Evolutionary conservation across 495 filamentous ascomycete genomes (phyloP), one percentile per base, ranked within the genome.

Genomic region (Acidomyces sp.): DNA sequence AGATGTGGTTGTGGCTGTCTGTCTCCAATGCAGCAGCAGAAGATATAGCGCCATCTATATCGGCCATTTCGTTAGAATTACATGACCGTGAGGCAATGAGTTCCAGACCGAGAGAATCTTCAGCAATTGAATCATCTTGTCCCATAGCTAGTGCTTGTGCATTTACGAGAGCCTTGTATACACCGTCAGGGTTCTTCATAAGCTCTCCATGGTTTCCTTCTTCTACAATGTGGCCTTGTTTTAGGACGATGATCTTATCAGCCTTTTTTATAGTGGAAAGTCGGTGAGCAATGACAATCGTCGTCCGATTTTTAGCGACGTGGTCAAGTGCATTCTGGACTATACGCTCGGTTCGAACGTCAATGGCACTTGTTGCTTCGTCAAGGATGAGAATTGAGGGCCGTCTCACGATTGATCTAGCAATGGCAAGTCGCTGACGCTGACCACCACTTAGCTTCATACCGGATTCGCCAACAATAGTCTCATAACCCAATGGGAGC

Each of bases 321-420:
- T 25, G 30, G 18, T 54, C 21, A 6, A 59, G 48, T 16, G 56
- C 56, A 25, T 41, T 26, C 37, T 59, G 56, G 12, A 59, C 51
- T 20, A 48, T 35, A 23, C 30, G 27, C 37, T 59, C 56, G 11
- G 51, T 40, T 1, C 46, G 40, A n/a, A 46, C 34, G 36, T 59
- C 56, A 3, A 59, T 46, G 2, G 54, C 54, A 25, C 40, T 46
- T 12, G 56, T 59, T 21, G 56, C 56, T 46, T 59, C 56, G 31
- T 59, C 56, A 10, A 55, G 35, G 7, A 59, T 37, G 31, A 59
- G 30, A 27, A 59, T 43, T 19, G 24, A 39, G 17, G 56, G 54
- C 21, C 55, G 34, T 15, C 41, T 44, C 24, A 55, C 48, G 46
- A 59, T 53, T 39, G 38, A 45, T 6, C 56, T 28, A n/a, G 56